A percentile compares a stretch with the other conserved stretches of the same genome.
These are phyloP conservation scores for Zizania latifolia DNA, from an alignment of 176 grass and related monocot genomes.

Conservation along the genomic window DNA sequence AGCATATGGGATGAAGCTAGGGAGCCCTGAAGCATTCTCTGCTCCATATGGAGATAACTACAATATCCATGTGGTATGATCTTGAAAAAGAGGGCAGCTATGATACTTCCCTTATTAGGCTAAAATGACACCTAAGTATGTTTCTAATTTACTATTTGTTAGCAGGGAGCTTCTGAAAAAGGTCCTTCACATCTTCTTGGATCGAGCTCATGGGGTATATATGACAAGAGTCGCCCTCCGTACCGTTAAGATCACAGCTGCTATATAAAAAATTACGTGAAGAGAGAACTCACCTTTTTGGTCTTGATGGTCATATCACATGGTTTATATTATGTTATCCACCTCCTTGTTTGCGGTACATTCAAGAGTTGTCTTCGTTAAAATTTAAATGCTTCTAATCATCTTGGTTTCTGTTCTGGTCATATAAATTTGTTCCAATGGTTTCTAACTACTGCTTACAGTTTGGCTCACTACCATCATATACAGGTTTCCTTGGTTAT, in stretches of 20 bases:
- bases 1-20: slow-evolving; percentile 41
- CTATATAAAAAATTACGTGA: not conserved
- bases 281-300: slow-evolving; percentile 25
- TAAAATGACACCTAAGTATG: not conserved
- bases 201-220: slow-evolving; percentile 51
- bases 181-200: slow-evolving; percentile 35
- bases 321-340: slow-evolving; percentile 36
- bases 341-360: slow-evolving; percentile 22
- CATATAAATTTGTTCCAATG: not conserved
- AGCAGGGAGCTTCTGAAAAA: slow-evolving; percentile 59
- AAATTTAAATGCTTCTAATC: slow-evolving; percentile 7
- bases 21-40: slow-evolving; percentile 48
- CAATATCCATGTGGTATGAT: slow-evolving; percentile 43
- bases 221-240: slow-evolving; percentile 41
- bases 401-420: slow-evolving; percentile 4
- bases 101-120: not conserved
- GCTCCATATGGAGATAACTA: slow-evolving; percentile 47
- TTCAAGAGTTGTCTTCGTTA: slow-evolving; percentile 22
- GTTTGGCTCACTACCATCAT: not conserved
- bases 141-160: slow-evolving; percentile 20
- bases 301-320: slow-evolving; percentile 26
- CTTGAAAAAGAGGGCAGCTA: slow-evolving; percentile 16
- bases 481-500: slow-evolving; percentile 3
- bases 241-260: slow-evolving; percentile 42
- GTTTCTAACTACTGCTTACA: not conserved